phyloP scores from a whole-genome alignment of 176 grass and related monocot species.

The Triticum timopheevii region DNA sequence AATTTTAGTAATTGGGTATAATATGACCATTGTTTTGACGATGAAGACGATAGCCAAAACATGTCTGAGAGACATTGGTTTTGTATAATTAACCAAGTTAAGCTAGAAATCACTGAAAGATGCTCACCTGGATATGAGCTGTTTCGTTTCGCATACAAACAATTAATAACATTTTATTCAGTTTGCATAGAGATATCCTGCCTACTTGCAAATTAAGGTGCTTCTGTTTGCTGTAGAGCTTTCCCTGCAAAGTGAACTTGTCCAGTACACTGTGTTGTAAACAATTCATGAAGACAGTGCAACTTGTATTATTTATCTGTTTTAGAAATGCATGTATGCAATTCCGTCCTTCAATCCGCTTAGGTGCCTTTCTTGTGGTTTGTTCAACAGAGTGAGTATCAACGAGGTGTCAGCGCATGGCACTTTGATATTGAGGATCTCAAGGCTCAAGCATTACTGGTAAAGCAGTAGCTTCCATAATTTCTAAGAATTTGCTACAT shows the following conservation, averaged over 20 bases:
- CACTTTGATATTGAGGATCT: slow-evolving; percentile 99
- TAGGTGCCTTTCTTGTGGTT: not conserved
- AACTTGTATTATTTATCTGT: not conserved
- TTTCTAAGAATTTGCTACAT: not conserved
- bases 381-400: slow-evolving; percentile 71
- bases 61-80: slow-evolving; percentile 19
- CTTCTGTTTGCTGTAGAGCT: slow-evolving; percentile 2
- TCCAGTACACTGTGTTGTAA: not conserved
- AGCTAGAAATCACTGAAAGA: not conserved
- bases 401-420: slow-evolving; percentile 97
- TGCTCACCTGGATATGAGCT: not conserved
- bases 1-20: not conserved
- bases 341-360: not conserved
- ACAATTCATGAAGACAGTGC: not conserved
- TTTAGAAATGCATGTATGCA: not conserved
- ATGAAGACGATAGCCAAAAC: not conserved
- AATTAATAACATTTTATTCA: slow-evolving; percentile 8
- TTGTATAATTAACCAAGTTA: not conserved
- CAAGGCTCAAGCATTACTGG: slow-evolving; percentile 93
- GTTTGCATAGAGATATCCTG: not conserved
- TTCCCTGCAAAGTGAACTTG: not conserved
- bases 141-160: not conserved
- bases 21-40: not conserved
- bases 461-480: slow-evolving; percentile 27
- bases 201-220: not conserved